Evolutionary conservation across 2,329 filamentous ascomycete genomes (phyloP), one percentile per base, ranked within the genome.

Genomic region (Pseudogymnoascus sp.): DNA sequence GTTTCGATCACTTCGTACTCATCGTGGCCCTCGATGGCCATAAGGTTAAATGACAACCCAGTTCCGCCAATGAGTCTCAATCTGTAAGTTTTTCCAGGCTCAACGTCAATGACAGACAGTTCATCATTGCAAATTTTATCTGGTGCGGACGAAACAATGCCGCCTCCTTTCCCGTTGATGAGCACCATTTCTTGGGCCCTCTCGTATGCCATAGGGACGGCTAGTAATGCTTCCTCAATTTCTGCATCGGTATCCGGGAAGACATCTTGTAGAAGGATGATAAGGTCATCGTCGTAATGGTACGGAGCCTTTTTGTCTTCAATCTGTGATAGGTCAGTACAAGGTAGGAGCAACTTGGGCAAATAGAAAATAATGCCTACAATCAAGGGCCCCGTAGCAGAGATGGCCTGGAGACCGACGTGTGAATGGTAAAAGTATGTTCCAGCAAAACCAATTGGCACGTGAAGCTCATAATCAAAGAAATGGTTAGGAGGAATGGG

Each of bases 11-110:
- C 74, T 0, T 76, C 77, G 37, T 87, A 67, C 8, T 78, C 71
- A 1, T 73, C 66, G 64, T 88, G 84, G 5, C 69, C 77, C 62
- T 85, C 81, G 38, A 88, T 77, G 0, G 74, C 82, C 2, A 84
- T 65, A 1, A 77, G 75, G 3, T 79, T 70, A 63, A 81, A 74
- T 0, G 80, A 82, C 15, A 86, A 71, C 0, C 80, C 80, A 0
- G 78, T 79, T 0, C 70, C 76, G 3, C 82, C 82, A 41, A 88
- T 77, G 65, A 84, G 81, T 8, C 85, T 76, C 58, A 88, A 70
- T 1, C 83, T 76, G 65, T 88, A 88, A 0, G 78, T 82, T 67
- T 78, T 82, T 9, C 74, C 79, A 0, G 84, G 81, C 35, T 84
- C 72, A 7, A 88, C 80, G 5, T 80, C 75, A 61, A 88, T 79